Conservation (phyloP, 2,329 filamentous ascomycete species). For the Elsinoe batatas region DNA sequence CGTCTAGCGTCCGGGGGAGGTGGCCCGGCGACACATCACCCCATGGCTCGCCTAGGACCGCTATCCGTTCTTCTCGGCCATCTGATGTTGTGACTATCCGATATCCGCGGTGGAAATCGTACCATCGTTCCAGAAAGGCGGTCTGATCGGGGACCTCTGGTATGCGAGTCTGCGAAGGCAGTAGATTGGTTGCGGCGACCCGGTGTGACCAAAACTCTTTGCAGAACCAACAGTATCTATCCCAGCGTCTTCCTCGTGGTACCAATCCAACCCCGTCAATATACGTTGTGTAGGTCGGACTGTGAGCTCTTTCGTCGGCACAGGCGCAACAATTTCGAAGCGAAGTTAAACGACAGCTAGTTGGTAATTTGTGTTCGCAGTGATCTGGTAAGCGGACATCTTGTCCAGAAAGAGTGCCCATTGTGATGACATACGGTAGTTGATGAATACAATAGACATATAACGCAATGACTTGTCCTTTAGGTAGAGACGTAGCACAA, state of each 20-base stretch:
- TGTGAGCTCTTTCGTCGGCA: conserved; percentile 29
- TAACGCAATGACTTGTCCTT: not conserved
- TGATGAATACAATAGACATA: not conserved
- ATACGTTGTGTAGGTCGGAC: conserved; percentile 36
- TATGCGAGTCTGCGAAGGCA: conserved; percentile 36
- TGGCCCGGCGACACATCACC: conserved; percentile 38
- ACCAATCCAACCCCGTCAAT: conserved; percentile 43
- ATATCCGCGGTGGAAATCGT: conserved; percentile 41
- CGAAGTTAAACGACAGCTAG: conserved; percentile 24
- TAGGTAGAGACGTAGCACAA: not conserved
- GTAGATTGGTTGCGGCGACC: conserved; percentile 33
- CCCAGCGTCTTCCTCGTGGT: conserved; percentile 38
- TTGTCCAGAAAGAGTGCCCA: conserved; percentile 24
- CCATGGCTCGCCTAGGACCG: conserved; percentile 39
- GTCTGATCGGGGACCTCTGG: conserved; percentile 39
- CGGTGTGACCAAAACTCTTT: conserved; percentile 42
- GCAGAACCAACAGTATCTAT: conserved; percentile 44
- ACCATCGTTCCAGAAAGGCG: conserved; percentile 38
- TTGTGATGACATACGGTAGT: conserved; percentile 4
- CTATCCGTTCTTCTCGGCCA: conserved; percentile 35
- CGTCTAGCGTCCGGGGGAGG: conserved; percentile 37
- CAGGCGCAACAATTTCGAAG: conserved; percentile 25
- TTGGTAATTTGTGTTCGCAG: conserved; percentile 25
- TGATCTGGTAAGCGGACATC: conserved; percentile 19
- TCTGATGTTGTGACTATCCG: conserved; percentile 31